phyloP scores from a whole-genome alignment of 257 asterid species.

The Capsicum chinense region DNA sequence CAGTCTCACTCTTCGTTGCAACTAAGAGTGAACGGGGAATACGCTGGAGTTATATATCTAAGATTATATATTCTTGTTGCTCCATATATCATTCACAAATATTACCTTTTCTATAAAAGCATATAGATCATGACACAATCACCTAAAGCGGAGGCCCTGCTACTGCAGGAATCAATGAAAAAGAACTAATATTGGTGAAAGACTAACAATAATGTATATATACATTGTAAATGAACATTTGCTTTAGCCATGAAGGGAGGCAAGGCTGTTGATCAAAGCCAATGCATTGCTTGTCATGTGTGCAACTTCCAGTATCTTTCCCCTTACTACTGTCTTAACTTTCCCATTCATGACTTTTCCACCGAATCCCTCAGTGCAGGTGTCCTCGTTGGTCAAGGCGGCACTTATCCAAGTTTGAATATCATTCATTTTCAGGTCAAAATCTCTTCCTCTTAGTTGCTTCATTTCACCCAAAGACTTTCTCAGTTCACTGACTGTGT shows the following conservation, averaged over 20 bases:
- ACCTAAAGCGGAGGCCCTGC: background rate
- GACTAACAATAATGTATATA: background rate
- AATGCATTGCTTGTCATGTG: conserved; percentile 76
- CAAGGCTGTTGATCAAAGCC: conserved; percentile 61
- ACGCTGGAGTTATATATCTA: background rate
- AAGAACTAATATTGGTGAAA: background rate
- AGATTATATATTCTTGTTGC: background rate
- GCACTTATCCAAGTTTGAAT: conserved; percentile 87
- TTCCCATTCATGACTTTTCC: conserved; percentile 52
- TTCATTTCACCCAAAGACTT: conserved; percentile 57
- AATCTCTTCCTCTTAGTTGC: conserved; percentile 43
- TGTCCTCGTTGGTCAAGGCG: conserved; percentile 76
- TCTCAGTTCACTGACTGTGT: conserved; percentile 51
- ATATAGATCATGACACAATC: background rate
- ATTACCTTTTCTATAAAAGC: background rate
- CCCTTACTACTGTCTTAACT: conserved; percentile 47
- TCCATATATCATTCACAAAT: background rate
- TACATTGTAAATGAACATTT: background rate
- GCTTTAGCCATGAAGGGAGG: conserved; percentile 45
- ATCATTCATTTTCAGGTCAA: conserved; percentile 47
- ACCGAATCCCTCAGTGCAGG: conserved; percentile 69
- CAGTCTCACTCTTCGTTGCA: background rate
- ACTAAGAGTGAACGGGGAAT: background rate
- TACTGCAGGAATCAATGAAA: background rate
- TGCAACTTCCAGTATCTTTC: conserved; percentile 49